Evolutionary conservation across 768 basidiomycete species (phyloP).

Genomic region (Agrocybe praecox): DNA sequence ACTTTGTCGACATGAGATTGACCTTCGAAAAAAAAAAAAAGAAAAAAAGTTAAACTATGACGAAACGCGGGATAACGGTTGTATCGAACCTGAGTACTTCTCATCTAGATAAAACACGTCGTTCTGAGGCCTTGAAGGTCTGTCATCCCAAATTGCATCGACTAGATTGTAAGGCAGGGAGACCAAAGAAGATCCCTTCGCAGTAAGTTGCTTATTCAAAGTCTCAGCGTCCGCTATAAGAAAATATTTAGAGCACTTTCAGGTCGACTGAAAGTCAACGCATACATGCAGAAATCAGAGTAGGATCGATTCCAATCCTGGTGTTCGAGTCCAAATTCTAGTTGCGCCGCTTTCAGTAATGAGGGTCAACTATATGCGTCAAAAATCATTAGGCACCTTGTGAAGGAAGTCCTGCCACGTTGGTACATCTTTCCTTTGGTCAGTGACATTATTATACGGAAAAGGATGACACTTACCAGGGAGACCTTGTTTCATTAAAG

Average conservation of each 20-base stretch:
- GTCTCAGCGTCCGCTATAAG: conserved; percentile 63
- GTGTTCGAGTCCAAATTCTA: conserved; percentile 64
- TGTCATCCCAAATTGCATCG: conserved; percentile 76
- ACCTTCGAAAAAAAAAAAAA: conserved; percentile 48
- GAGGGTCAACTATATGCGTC: not conserved
- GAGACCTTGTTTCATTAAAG: conserved; percentile 88
- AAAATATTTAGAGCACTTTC: not conserved
- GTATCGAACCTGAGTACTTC: conserved; percentile 64
- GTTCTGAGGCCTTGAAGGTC: conserved; percentile 71
- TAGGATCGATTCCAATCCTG: conserved; percentile 83
- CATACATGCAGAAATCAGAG: conserved; percentile 68
- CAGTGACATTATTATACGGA: not conserved
- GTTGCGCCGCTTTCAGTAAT: not conserved
- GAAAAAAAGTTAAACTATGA: not conserved
- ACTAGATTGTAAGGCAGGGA: conserved; percentile 74
- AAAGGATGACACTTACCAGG: conserved; percentile 50
- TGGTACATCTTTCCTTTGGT: conserved; percentile 63
- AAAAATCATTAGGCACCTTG: conserved; percentile 45
- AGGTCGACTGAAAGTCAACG: not conserved
- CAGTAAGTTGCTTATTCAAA: conserved; percentile 57
- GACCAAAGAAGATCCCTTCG: conserved; percentile 62
- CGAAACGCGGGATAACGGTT: conserved; percentile 4
- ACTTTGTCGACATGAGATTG: conserved; percentile 72
- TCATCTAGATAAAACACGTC: conserved; percentile 69
- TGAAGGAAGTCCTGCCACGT: conserved; percentile 88